Evolutionary conservation across 441 rosid species (phyloP), one percentile per base, ranked within the genome.

Genomic region (Euphorbia corollata): DNA sequence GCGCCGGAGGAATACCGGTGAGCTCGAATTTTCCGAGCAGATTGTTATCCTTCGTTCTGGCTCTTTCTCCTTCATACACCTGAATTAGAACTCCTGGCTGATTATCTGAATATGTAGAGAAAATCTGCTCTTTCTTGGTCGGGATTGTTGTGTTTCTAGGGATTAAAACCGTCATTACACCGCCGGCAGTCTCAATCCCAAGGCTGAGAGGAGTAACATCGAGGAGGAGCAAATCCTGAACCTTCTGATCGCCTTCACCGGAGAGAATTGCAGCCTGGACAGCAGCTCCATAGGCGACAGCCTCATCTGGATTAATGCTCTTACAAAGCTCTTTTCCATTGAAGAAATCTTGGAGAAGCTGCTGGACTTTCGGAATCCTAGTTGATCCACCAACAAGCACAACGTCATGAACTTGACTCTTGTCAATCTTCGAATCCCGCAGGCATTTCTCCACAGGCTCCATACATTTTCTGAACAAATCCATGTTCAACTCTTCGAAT

Each of bases 321-420:
- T 27, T 27, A 27, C 32, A 27, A 1, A 27, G 32, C 76, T 22
- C 79, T 69, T 0, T 59, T 80, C 86, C 85, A 11, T 84, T 78
- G 66, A 84, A 81, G 63, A 76, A 80, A 43, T 84, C 87, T 53
- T 73, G 0, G 81, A 84, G 39, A 18, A 84, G 75, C 50, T 82
- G 83, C 64, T 84, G 87, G 3, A 84, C 73, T 71, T 80, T 84
- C 1, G 81, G 87, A 39, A 84, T 81, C 61, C 85, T 67, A 7
- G 85, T 80, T 13, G 85, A 81, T 4, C 87, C 87, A 22, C 87
- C 87, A 19, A 84, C 82, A 32, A 84, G 78, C 43, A 84, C 87
- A 20, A 78, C 76, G 27, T 84, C 87, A 11, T 84, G 72, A 58
- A 82, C 73, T 0, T 43, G 78, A 43, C 77, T 68, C 63, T 83